Conservation (phyloP, 2,329 filamentous ascomycete species). For the Cordyceps militaris region DNA sequence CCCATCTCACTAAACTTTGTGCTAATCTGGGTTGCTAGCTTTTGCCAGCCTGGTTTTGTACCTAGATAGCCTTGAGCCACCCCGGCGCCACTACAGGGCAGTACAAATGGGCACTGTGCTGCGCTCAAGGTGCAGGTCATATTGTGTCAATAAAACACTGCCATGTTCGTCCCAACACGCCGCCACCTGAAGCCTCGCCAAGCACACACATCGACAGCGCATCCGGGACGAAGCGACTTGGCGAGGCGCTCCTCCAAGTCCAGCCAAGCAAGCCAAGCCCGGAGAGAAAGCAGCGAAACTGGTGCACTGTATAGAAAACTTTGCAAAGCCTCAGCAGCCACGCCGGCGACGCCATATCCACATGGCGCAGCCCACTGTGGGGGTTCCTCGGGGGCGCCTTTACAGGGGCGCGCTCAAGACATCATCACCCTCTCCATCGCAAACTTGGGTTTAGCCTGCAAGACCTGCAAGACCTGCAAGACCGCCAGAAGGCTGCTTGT, state of each 20-base stretch:
- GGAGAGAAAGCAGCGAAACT: background rate
- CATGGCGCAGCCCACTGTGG: slow-evolving; percentile 12
- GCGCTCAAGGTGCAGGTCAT: background rate
- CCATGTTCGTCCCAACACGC: too few relatives aligned
- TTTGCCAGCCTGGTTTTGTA: background rate
- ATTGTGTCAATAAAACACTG: background rate
- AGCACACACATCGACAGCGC: background rate
- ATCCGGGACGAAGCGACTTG: slow-evolving; percentile 10
- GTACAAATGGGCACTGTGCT: slow-evolving; percentile 1
- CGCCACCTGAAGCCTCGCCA: background rate
- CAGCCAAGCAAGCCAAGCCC: slow-evolving; percentile 3
- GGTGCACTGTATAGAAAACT: slow-evolving; percentile 10
- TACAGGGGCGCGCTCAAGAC: slow-evolving; percentile 10
- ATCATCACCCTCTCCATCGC: slow-evolving; percentile 1
- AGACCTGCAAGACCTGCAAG: background rate
- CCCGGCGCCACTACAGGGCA: background rate
- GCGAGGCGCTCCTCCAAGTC: background rate
- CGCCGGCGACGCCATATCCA: background rate
- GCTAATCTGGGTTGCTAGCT: background rate
- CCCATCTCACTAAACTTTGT: slow-evolving; percentile 10
- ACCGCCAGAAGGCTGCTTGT: slow-evolving; percentile 4
- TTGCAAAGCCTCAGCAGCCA: background rate
- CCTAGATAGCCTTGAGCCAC: background rate
- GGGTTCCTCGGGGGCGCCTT: background rate
- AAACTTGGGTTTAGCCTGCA: too few relatives aligned